These are phyloP conservation scores for Tricholoma sp. DNA, from an alignment of 768 basidiomycete genomes.

Conservation along the genomic window DNA sequence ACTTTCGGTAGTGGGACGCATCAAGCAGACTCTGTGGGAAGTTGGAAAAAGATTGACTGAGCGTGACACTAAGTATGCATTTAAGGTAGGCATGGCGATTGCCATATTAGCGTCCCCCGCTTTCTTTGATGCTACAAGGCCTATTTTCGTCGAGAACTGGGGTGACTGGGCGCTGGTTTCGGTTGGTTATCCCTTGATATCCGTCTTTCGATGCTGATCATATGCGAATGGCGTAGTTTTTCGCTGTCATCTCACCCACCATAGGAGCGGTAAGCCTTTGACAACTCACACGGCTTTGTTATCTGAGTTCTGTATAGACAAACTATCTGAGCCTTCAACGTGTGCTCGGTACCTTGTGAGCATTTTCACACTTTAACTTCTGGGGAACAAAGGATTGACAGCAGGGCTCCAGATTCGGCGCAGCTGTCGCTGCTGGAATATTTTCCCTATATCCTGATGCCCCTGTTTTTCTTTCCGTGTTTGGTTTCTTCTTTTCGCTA, in stretches of 20 bases:
- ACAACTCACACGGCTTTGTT: background rate
- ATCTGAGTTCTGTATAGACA: constrained; percentile 44
- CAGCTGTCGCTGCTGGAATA: constrained; percentile 63
- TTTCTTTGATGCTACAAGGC: constrained; percentile 75
- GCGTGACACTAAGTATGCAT: constrained; percentile 77
- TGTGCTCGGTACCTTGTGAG: constrained; percentile 79
- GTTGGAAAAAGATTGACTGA: constrained; percentile 61
- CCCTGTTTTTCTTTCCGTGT: constrained; percentile 65
- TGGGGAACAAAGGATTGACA: background rate
- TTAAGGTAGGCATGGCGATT: constrained; percentile 83
- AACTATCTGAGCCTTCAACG: constrained; percentile 84
- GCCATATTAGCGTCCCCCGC: constrained; percentile 84
- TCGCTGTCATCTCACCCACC: constrained; percentile 88
- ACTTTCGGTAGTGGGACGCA: constrained; percentile 53
- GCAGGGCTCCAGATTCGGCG: constrained; percentile 57
- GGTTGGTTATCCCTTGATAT: constrained; percentile 35
- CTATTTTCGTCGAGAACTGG: constrained; percentile 72
- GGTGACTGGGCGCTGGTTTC: constrained; percentile 98
- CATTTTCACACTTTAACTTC: constrained; percentile 11
- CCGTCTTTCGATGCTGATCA: constrained; percentile 5
- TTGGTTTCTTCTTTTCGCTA: constrained; percentile 85
- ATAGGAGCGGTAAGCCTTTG: constrained; percentile 64
- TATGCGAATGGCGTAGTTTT: constrained; percentile 45
- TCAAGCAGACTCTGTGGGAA: constrained; percentile 71
- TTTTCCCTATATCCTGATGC: constrained; percentile 77